Conservation (phyloP, 2,329 filamentous ascomycete genomes). For the Botrytis elliptica region DNA sequence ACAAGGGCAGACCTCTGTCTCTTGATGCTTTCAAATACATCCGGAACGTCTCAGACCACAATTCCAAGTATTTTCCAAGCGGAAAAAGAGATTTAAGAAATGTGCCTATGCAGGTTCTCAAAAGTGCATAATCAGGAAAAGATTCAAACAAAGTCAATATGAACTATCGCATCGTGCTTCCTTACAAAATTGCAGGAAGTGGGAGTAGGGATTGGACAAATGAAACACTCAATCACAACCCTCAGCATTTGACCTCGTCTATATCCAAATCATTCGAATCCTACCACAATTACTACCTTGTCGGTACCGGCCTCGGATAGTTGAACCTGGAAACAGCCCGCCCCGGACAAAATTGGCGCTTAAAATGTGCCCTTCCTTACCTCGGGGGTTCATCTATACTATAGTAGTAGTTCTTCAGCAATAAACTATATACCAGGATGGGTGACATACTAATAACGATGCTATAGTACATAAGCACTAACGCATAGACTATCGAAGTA, state of each 20-base stretch:
- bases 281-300: background rate
- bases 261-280: background rate
- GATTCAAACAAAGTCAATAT: background rate
- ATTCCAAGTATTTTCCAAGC: background rate
- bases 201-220: background rate
- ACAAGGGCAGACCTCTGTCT: background rate
- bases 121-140: background rate
- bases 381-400: background rate
- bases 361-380: background rate
- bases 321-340: background rate
- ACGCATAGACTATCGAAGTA: no score
- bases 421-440: no score
- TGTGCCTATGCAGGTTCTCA: background rate
- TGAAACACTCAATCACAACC: background rate
- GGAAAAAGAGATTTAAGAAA: background rate
- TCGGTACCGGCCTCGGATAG: background rate
- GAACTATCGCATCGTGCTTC: background rate
- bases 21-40: background rate
- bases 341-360: background rate
- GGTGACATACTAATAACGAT: no score
- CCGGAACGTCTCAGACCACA: background rate
- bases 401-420: background rate
- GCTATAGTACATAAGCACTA: no score
- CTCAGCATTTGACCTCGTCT: background rate
- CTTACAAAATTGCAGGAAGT: background rate